Evolutionary conservation across 2,329 filamentous ascomycete genomes (phyloP).

Genomic region (Gliomastix tumulicola): DNA sequence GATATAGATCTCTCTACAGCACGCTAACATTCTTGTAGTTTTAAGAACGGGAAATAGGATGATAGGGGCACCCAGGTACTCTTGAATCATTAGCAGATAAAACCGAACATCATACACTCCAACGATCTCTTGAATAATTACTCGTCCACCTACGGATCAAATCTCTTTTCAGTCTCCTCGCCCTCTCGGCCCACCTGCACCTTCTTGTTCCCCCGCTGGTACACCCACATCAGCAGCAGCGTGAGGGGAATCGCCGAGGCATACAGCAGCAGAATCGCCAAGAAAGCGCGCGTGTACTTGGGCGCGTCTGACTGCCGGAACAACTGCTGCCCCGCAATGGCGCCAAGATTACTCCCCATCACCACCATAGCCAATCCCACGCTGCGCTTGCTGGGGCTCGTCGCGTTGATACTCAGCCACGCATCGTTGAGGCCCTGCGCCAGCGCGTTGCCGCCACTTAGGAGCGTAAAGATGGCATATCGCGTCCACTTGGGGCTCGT

Average conservation of each 20-base stretch:
- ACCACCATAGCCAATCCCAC: slow-evolving; percentile 13
- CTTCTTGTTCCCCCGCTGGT: slow-evolving; percentile 12
- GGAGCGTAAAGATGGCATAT: slow-evolving; percentile 10
- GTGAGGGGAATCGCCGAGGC: slow-evolving; percentile 8
- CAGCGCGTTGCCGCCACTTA: slow-evolving; percentile 11
- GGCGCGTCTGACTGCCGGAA: slow-evolving; percentile 12
- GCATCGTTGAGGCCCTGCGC: slow-evolving; percentile 14
- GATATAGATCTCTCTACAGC: no score
- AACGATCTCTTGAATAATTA: no score
- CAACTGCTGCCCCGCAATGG: slow-evolving; percentile 12
- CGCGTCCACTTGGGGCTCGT: slow-evolving; percentile 8
- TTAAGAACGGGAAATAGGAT: no score
- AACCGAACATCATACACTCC: no score
- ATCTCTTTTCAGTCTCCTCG: no score
- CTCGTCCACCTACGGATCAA: no score
- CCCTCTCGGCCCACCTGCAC: not conserved
- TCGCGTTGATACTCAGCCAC: slow-evolving; percentile 13
- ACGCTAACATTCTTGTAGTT: no score
- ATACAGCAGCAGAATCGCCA: slow-evolving; percentile 11
- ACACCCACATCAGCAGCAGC: slow-evolving; percentile 10
- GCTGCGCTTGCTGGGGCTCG: slow-evolving; percentile 7
- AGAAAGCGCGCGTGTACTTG: slow-evolving; percentile 8
- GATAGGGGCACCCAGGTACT: no score
- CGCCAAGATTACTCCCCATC: slow-evolving; percentile 14
- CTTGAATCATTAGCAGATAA: no score